Evolutionary conservation across 164 flowering plant species (phyloP).

Genomic region (Sextonia rubra): DNA sequence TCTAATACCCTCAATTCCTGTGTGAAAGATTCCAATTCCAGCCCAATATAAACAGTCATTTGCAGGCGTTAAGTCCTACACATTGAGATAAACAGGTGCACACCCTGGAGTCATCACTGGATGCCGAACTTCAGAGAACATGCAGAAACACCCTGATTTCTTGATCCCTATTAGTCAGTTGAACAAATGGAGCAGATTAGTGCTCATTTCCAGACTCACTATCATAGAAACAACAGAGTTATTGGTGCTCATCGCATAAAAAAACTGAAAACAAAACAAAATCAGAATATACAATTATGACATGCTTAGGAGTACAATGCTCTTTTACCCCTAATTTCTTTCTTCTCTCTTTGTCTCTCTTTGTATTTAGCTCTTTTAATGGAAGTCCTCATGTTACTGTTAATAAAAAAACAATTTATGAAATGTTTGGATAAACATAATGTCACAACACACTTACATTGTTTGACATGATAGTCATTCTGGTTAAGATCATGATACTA

Average conservation of each 20-base stretch:
- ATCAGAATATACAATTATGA: too few species aligned
- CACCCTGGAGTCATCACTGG: conserved; percentile 47
- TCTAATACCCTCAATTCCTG: conserved; percentile 86
- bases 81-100: conserved; percentile 88
- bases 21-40: conserved; percentile 91
- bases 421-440: too few species aligned
- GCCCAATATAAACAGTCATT: conserved; percentile 94
- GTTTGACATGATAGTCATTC: too few species aligned
- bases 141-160: conserved; percentile 61
- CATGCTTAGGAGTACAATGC: too few species aligned
- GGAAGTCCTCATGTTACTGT: too few species aligned
- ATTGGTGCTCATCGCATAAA: not conserved
- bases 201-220: conserved; percentile 25
- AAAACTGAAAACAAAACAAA: not conserved
- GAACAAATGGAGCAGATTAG: conserved; percentile 15
- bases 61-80: conserved; percentile 90
- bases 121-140: conserved; percentile 67
- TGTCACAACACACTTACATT: too few species aligned
- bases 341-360: too few species aligned
- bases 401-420: too few species aligned
- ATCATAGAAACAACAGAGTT: not conserved
- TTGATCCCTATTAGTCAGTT: conserved; percentile 23
- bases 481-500: too few species aligned
- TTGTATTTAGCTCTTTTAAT: too few species aligned
- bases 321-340: too few species aligned